These are phyloP conservation scores for Lentinus polychrous DNA, from an alignment of 1,284 basidiomycete genomes.

Conservation along the genomic window DNA sequence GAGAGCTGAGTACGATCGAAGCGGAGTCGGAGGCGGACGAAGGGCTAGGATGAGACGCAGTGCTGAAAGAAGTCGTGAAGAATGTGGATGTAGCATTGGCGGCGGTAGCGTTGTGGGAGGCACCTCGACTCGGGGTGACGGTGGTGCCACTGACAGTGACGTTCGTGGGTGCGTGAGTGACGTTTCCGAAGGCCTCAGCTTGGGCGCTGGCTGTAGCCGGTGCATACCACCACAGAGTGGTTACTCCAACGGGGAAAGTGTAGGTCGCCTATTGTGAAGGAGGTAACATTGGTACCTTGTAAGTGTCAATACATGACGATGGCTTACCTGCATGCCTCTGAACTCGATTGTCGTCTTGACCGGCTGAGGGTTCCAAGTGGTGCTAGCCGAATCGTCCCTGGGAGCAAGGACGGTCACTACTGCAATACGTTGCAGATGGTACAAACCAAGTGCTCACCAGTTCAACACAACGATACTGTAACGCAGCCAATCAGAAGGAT, in stretches of 20 bases:
- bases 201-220: slow-evolving; percentile 9
- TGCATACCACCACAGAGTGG: slow-evolving; percentile 41
- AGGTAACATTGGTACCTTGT: neutral
- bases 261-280: slow-evolving; percentile 41
- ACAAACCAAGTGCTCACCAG: slow-evolving; percentile 22
- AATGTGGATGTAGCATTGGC: neutral
- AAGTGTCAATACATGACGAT: slow-evolving; percentile 2
- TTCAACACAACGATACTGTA: slow-evolving; percentile 70
- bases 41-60: neutral
- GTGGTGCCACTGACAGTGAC: slow-evolving; percentile 1
- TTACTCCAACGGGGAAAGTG: slow-evolving; percentile 61
- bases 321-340: slow-evolving; percentile 52
- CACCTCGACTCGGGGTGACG: neutral
- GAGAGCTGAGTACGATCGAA: neutral
- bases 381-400: slow-evolving; percentile 45
- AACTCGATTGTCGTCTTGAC: slow-evolving; percentile 65
- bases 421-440: neutral
- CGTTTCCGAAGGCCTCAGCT: neutral
- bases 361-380: slow-evolving; percentile 53
- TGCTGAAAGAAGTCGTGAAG: neutral
- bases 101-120: neutral
- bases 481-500: slow-evolving; percentile 48
- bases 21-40: neutral
- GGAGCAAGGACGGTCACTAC: neutral
- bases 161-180: neutral